These are phyloP conservation scores for Aspergillus ruber DNA, from an alignment of 2,329 filamentous ascomycete genomes.

Conservation along the genomic window DNA sequence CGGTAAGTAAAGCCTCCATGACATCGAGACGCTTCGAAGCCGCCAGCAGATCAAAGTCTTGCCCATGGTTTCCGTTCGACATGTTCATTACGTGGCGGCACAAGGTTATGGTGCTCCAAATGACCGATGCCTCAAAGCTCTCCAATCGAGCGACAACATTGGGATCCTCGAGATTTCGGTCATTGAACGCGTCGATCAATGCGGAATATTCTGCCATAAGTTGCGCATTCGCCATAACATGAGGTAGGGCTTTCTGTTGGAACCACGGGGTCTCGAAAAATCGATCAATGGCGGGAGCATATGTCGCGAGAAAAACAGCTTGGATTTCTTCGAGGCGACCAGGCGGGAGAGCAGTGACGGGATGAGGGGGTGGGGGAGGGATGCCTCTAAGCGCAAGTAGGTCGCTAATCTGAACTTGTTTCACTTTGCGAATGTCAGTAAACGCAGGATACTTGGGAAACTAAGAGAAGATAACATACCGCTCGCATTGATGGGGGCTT, in stretches of 20 bases:
- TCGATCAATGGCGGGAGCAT: slow-evolving; percentile 65
- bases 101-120: slow-evolving; percentile 54
- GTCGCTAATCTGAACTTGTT: slow-evolving; percentile 66
- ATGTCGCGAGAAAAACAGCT: slow-evolving; percentile 67
- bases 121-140: slow-evolving; percentile 53
- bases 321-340: slow-evolving; percentile 59
- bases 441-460: slow-evolving; percentile 1
- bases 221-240: slow-evolving; percentile 49
- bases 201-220: slow-evolving; percentile 62
- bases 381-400: slow-evolving; percentile 60
- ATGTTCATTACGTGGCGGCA: slow-evolving; percentile 40
- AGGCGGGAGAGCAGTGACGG: slow-evolving; percentile 40
- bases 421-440: slow-evolving; percentile 40
- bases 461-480: slow-evolving; percentile 27
- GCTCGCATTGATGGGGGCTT: slow-evolving; percentile 32
- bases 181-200: slow-evolving; percentile 50
- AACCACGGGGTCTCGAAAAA: slow-evolving; percentile 86
- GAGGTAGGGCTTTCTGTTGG: slow-evolving; percentile 47
- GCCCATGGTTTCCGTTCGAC: slow-evolving; percentile 28
- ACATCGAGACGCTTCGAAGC: slow-evolving; percentile 66
- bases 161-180: slow-evolving; percentile 32
- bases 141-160: slow-evolving; percentile 34
- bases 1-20: slow-evolving; percentile 69
- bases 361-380: slow-evolving; percentile 52
- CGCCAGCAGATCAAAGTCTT: slow-evolving; percentile 56